Conservation (phyloP, 2,329 filamentous ascomycete genomes). For the Colletotrichum endophyticum region DNA sequence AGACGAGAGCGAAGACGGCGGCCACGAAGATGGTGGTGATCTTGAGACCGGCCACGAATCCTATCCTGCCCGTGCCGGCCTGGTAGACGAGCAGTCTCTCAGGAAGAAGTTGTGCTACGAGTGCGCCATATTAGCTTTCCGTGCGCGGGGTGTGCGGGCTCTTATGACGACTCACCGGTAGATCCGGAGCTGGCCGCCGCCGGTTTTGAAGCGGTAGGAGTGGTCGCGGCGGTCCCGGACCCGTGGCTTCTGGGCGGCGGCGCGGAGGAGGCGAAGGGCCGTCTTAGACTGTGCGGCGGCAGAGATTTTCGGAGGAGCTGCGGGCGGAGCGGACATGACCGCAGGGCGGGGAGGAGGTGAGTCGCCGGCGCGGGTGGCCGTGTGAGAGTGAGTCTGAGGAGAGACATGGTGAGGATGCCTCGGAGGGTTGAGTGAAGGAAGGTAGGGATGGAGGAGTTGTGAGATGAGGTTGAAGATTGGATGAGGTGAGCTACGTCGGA, state of each 20-base stretch:
- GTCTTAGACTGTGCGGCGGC: background rate
- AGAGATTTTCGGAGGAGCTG: conserved; percentile 10
- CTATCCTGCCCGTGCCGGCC: conserved; percentile 69
- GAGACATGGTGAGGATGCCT: background rate
- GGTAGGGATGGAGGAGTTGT: background rate
- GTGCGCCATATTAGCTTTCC: background rate
- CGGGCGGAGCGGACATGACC: conserved; percentile 1
- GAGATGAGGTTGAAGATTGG: background rate
- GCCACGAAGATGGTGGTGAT: conserved; percentile 74
- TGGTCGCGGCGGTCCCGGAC: background rate
- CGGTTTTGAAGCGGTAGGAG: background rate
- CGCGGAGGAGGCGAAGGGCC: conserved; percentile 17
- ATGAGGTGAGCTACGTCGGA: conserved; percentile 2
- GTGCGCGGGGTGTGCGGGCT: background rate
- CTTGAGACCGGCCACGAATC: conserved; percentile 73
- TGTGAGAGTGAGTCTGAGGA: background rate
- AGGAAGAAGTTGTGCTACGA: conserved; percentile 48
- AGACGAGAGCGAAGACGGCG: conserved; percentile 66
- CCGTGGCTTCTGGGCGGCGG: background rate
- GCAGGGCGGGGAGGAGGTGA: background rate
- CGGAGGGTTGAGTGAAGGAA: background rate
- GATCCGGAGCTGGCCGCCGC: background rate
- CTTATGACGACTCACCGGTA: background rate
- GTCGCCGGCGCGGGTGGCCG: background rate
- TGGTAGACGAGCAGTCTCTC: conserved; percentile 75